Evolutionary conservation across 352 stramenopile genomes (phyloP).

Genomic region (Phytophthora tentaculata): DNA sequence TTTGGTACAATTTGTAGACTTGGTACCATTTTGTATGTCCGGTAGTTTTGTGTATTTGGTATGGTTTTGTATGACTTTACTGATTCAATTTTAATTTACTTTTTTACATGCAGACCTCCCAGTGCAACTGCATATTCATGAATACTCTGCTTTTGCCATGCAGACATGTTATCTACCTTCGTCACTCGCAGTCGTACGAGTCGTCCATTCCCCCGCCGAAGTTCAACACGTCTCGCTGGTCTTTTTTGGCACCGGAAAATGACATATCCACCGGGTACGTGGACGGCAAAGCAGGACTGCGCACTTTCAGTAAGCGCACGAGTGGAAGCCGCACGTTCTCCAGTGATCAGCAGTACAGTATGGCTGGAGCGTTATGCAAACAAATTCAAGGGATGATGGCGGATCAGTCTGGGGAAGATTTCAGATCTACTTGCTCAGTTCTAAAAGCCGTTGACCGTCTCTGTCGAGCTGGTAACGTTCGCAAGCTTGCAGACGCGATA

Average conservation of each 20-base stretch:
- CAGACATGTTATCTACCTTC: background rate
- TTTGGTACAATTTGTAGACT: no score
- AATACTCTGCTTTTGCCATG: background rate
- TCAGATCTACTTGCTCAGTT: background rate
- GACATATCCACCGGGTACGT: background rate
- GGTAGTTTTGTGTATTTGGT: background rate
- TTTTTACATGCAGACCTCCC: background rate
- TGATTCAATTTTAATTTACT: background rate
- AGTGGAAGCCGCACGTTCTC: background rate
- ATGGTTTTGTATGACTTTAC: background rate
- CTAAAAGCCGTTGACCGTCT: background rate
- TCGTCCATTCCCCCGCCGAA: background rate
- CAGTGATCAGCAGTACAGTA: background rate
- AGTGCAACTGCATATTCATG: background rate
- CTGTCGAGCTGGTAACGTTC: background rate
- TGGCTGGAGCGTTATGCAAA: background rate
- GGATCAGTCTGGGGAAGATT: background rate
- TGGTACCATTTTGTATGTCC: background rate
- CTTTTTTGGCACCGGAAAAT: background rate
- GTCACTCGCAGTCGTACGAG: background rate
- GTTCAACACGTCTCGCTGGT: background rate
- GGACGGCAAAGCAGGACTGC: background rate
- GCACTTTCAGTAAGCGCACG: background rate
- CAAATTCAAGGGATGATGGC: background rate
- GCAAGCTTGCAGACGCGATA: conserved; percentile 2